These are phyloP conservation scores for Jaenimonas drosophilae DNA, from an alignment of 208 protist species.

Conservation along the genomic window DNA sequence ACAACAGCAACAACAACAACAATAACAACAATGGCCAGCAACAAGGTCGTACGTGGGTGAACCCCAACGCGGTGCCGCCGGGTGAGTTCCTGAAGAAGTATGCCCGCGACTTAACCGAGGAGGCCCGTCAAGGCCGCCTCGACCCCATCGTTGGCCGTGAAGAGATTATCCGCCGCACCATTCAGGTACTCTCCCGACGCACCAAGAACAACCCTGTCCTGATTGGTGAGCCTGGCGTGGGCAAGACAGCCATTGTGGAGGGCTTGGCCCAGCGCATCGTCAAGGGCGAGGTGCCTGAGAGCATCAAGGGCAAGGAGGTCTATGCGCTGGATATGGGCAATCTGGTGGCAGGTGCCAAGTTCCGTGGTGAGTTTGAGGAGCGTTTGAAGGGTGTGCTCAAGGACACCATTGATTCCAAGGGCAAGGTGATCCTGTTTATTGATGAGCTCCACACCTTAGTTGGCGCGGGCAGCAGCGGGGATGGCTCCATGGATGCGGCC, in stretches of 20 bases:
- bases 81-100: slow-evolving; percentile 95
- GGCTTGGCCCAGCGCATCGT: slow-evolving; percentile 90
- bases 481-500: slow-evolving; percentile 96
- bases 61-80: slow-evolving; percentile 78
- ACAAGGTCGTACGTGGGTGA: slow-evolving; percentile 75
- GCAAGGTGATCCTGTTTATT: slow-evolving; percentile 99
- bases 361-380: slow-evolving; percentile 99
- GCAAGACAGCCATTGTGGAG: slow-evolving; percentile 92
- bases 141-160: slow-evolving; percentile 99
- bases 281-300: slow-evolving; percentile 89
- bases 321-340: slow-evolving; percentile 97
- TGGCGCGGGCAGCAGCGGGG: slow-evolving; percentile 90
- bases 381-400: slow-evolving; percentile 98
- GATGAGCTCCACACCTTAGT: slow-evolving; percentile 99
- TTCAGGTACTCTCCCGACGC: slow-evolving; percentile 94
- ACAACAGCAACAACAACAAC: slow-evolving; percentile 12
- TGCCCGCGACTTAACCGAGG: slow-evolving; percentile 92
- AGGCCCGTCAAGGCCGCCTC: slow-evolving; percentile 89
- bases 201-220: slow-evolving; percentile 99
- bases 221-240: slow-evolving; percentile 95
- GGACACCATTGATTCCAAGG: slow-evolving; percentile 94
- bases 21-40: slow-evolving; percentile 22
- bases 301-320: slow-evolving; percentile 76
- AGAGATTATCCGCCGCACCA: slow-evolving; percentile 97
- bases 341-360: slow-evolving; percentile 98